Base-by-base conservation (phyloP, 73 alveolate genomes). In the Paraurostyla sp. region DNA sequence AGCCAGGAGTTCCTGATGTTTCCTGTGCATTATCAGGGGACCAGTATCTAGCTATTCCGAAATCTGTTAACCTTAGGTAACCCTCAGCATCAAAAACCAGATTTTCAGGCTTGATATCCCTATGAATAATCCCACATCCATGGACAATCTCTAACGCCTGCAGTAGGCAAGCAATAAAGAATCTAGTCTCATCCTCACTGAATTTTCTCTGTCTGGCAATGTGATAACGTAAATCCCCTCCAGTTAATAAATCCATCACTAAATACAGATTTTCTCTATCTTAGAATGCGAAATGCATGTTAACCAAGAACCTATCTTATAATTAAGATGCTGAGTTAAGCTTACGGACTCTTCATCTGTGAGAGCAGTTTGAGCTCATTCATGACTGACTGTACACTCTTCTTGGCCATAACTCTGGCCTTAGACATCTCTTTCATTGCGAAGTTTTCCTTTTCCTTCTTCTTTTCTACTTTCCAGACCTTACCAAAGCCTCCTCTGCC, bases 51-150 rank as follows among this genome's bases (percentile, higher is more conserved):
- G 99, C 97, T 18, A 96, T 96, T 23, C 99, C 99, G 46, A 96
- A 91, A 92, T 91, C 78, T 22, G 71, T 56, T 18, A 35, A 35
- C 45, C 46, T 45, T 40, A 45, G 38, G 58, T 73, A 33, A 20
- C 94, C 98, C 51, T 92, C 91, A 20, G 68, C 87, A 78, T 97
- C 99, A 32, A 97, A 91, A 27, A 97, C 99, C 73, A 97, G 71
- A 89, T 97, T 97, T 93, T 97, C 99, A 29, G 99, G 99, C 85
- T 97, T 97, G 69, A 97, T 96, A 88, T 97, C 99, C 62, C 99
- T 89, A 91, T 97, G 99, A 9, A 97, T 83, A 33, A 97, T 93
- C 46, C 93, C 90, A 65, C 96, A 89, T 59, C 94, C 88, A 87
- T 97, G 99, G 40, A 97, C 88, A 93, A 92, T 93, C 69, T 95